Conservation (phyloP, 2,329 filamentous ascomycete genomes). For the Pseudogymnoascus sp. region DNA sequence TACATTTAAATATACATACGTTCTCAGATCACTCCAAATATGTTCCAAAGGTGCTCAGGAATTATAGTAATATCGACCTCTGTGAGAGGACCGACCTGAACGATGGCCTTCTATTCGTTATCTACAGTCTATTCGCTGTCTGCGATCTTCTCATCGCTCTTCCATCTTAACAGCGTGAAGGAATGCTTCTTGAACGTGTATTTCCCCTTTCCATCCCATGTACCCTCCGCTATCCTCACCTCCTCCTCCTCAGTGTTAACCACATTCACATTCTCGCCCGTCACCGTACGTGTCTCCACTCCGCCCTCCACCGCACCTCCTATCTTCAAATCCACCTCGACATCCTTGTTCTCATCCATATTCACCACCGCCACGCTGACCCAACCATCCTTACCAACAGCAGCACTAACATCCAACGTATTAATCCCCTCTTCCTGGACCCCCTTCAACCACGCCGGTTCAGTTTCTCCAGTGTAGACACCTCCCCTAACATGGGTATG, state of each 20-base stretch:
- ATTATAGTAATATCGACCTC: not conserved
- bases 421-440: conserved; percentile 57
- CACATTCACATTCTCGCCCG: conserved; percentile 46
- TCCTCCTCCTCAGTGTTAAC: conserved; percentile 57
- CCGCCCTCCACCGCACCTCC: conserved; percentile 40
- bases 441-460: conserved; percentile 56
- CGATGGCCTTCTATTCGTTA: not conserved
- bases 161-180: conserved; percentile 56
- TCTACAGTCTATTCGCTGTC: conserved; percentile 13
- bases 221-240: conserved; percentile 51
- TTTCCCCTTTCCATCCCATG: conserved; percentile 54
- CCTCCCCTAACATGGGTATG: conserved; percentile 55
- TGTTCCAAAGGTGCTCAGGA: too few species aligned
- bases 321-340: conserved; percentile 47
- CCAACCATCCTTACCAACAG: conserved; percentile 48
- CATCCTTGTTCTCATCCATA: conserved; percentile 52
- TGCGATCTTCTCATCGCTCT: conserved; percentile 24
- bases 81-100: not conserved
- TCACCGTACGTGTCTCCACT: conserved; percentile 56
- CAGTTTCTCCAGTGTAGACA: conserved; percentile 59
- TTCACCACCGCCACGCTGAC: conserved; percentile 68
- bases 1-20: not conserved
- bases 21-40: too few species aligned
- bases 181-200: conserved; percentile 64
- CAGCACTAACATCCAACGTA: conserved; percentile 61